Conservation (phyloP, 202 grass and related monocot species). For the Bolboschoenoplectus hybrid region DNA sequence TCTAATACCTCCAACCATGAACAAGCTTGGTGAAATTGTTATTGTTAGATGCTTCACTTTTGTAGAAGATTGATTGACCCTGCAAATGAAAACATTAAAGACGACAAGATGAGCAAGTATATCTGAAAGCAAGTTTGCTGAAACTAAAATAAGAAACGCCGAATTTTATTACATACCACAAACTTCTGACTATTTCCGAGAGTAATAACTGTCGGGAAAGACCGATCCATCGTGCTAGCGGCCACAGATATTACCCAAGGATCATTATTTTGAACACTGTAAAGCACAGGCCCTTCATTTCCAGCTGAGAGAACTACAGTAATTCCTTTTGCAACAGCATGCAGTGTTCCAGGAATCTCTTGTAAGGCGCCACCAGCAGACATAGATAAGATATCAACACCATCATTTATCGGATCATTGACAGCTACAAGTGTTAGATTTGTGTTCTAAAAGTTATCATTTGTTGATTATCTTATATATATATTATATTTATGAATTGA, state of each 20-base stretch:
- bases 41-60: not conserved
- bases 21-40: constrained; percentile 15
- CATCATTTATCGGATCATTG: constrained; percentile 41
- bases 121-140: not conserved
- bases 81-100: constrained; percentile 17
- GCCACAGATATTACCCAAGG: constrained; percentile 65
- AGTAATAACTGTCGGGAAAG: constrained; percentile 42
- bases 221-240: constrained; percentile 52
- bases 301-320: constrained; percentile 31
- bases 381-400: constrained; percentile 47
- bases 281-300: constrained; percentile 11
- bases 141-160: not conserved
- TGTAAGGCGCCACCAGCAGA: not conserved
- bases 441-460: too few species aligned
- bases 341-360: constrained; percentile 28
- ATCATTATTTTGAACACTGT: constrained; percentile 20
- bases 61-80: constrained; percentile 46
- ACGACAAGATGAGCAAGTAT: not conserved
- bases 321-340: constrained; percentile 49
- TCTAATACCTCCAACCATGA: not conserved
- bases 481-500: too few species aligned
- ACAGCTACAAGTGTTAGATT: not conserved
- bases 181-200: constrained; percentile 46
- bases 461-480: too few species aligned
- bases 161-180: constrained; percentile 37